Evolutionary conservation across 495 filamentous ascomycete genomes (phyloP).

Genomic region (Paragyromitra xinjiangensis): DNA sequence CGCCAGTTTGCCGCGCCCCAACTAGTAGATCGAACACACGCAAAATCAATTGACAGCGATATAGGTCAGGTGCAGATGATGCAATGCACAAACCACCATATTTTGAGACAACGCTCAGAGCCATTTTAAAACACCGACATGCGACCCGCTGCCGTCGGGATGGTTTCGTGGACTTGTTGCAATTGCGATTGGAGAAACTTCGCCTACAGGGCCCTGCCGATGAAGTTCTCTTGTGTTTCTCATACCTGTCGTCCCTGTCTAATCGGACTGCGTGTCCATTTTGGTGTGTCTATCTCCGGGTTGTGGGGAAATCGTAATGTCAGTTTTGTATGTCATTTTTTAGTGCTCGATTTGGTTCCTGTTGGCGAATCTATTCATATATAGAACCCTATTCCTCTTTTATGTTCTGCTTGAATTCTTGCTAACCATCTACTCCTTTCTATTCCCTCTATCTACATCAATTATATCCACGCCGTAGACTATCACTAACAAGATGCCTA

Average conservation of each 20-base stretch:
- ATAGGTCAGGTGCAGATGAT: conserved; percentile 42
- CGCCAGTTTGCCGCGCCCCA: neutral
- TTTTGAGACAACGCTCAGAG: conserved; percentile 27
- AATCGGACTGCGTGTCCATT: neutral
- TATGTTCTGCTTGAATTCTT: neutral
- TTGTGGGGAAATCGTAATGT: conserved; percentile 17
- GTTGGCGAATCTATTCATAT: conserved; percentile 8
- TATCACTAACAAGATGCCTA: conserved; percentile 42
- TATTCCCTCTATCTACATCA: neutral
- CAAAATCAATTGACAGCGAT: conserved; percentile 45
- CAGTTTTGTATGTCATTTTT: conserved; percentile 15
- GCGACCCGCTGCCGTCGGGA: neutral
- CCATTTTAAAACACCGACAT: conserved; percentile 4
- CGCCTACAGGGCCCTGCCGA: neutral
- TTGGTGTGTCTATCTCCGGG: conserved; percentile 7
- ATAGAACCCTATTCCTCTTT: conserved; percentile 11
- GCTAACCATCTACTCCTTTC: neutral
- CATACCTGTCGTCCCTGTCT: conserved; percentile 33
- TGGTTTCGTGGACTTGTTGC: conserved; percentile 4
- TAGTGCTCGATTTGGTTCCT: conserved; percentile 6
- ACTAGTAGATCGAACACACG: conserved; percentile 34
- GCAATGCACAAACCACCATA: conserved; percentile 29
- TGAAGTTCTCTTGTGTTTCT: conserved; percentile 1
- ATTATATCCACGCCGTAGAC: neutral
- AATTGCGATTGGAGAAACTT: conserved; percentile 18